These are phyloP conservation scores for Anthostomella pinea DNA, from an alignment of 2,329 filamentous ascomycete species.

Conservation along the genomic window DNA sequence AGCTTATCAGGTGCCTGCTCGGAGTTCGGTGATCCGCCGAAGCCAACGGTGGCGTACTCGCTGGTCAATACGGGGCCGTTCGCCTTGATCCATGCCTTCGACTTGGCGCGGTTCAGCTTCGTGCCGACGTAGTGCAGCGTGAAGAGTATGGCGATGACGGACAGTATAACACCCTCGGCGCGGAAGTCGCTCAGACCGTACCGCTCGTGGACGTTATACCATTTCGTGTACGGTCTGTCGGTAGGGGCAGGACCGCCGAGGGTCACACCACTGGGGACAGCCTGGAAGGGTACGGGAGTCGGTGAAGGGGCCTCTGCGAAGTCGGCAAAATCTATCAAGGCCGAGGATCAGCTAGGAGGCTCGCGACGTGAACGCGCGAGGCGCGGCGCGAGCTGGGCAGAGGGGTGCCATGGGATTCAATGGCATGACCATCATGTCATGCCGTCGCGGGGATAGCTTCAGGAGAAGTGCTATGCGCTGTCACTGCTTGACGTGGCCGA, in stretches of 20 bases:
- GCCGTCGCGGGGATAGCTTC: no score
- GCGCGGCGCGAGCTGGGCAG: no score
- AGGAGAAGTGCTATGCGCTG: no score
- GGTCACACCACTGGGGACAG: constrained; percentile 45
- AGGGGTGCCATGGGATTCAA: no score
- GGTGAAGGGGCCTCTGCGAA: constrained; percentile 78
- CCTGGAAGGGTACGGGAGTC: constrained; percentile 47
- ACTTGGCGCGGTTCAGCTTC: constrained; percentile 74
- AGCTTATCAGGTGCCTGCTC: constrained; percentile 53
- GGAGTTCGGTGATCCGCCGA: constrained; percentile 55
- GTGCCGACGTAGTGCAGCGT: constrained; percentile 79
- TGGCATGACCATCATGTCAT: no score
- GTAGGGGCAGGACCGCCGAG: constrained; percentile 46
- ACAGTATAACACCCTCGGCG: constrained; percentile 78
- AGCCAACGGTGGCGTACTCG: constrained; percentile 88
- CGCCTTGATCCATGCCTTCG: constrained; percentile 74
- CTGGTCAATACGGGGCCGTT: constrained; percentile 68
- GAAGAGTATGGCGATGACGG: constrained; percentile 71
- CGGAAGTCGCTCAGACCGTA: constrained; percentile 80
- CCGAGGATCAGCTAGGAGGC: constrained; percentile 16
- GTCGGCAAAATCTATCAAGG: constrained; percentile 83
- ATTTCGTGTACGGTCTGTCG: constrained; percentile 75
- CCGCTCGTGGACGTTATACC: constrained; percentile 96
- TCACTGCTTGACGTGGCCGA: no score
- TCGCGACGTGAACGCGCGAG: no score